phyloP scores from a whole-genome alignment of 2,329 filamentous ascomycete genomes.

The Neurospora crassa region DNA sequence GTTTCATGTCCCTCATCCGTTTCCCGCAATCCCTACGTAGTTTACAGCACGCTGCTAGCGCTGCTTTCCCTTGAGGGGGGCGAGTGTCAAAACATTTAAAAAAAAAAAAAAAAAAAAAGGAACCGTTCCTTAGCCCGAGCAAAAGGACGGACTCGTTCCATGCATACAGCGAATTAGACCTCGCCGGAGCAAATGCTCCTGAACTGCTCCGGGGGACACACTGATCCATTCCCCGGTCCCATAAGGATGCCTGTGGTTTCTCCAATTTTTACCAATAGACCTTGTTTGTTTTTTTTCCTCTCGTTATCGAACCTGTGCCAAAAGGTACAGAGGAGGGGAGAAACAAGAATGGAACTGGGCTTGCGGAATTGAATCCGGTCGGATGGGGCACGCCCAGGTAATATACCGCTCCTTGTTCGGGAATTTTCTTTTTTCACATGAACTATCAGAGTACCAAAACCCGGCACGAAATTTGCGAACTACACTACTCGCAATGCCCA shows the following conservation, averaged over 20 bases:
- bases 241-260: neutral
- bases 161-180: neutral
- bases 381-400: neutral
- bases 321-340: too few species aligned
- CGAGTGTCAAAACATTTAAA: neutral
- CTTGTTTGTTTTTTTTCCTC: neutral
- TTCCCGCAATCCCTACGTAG: neutral
- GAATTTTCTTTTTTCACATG: neutral
- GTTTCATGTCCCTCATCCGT: neutral
- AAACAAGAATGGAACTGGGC: neutral
- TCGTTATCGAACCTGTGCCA: neutral
- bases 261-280: neutral
- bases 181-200: neutral
- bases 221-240: neutral
- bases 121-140: neutral
- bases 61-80: neutral
- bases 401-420: neutral
- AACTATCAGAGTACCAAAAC: neutral
- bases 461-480: neutral
- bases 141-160: neutral
- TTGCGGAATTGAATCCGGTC: neutral
- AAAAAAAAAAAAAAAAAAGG: too few species aligned
- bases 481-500: neutral
- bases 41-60: neutral
- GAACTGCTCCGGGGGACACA: neutral